Base-by-base conservation (phyloP, 2,329 filamentous ascomycete genomes). In the Harringtonia aguacate region DNA sequence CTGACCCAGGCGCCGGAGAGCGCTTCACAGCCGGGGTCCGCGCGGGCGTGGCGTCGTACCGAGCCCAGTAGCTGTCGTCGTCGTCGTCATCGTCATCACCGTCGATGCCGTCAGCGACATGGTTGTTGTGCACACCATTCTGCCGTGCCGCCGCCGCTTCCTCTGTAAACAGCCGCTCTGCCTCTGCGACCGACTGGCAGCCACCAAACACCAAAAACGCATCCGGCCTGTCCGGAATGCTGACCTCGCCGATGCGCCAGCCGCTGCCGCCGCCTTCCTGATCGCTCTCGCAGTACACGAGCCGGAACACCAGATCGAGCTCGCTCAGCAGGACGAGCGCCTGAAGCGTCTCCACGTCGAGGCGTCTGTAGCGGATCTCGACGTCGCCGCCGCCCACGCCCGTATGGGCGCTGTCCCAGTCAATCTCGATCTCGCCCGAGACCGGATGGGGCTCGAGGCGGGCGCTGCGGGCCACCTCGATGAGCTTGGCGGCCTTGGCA, bases 1-100 rank as follows among this genome's bases (percentile, higher is more conserved):
- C 36, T 3, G 48, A 39, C 54, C 55, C 14, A 4, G 81, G 81
- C 13, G 75, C 79, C 4, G 81, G 80, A 5, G 80, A 82, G 21
- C 67, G 69, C 55, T 81, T 77, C 20, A 67, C 62, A 8, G 72
- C 77, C 1, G 81, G 80, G 10, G 80, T 84, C 36, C 72, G 69
- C 2, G 73, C 71, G 2, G 84, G 81, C 4, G 81, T 86, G 22
- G 75, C 74, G 58, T 86, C 84, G 59, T 90, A 89, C 48, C 78
- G 75, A 28, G 77, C 81, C 85, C 85, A 90, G 60, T 90, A 90
- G 53, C 80, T 81, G 51, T 86, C 83, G 48, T 87, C 81, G 28
- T 84, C 81, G 20, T 84, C 81, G 0, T 79, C 78, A 1, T 80
- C 75, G 1, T 71, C 64, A 1, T 61, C 57, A 8, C 15, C 20